Base-by-base conservation (phyloP, 495 filamentous ascomycete species). In the Cetradonia linearis region DNA sequence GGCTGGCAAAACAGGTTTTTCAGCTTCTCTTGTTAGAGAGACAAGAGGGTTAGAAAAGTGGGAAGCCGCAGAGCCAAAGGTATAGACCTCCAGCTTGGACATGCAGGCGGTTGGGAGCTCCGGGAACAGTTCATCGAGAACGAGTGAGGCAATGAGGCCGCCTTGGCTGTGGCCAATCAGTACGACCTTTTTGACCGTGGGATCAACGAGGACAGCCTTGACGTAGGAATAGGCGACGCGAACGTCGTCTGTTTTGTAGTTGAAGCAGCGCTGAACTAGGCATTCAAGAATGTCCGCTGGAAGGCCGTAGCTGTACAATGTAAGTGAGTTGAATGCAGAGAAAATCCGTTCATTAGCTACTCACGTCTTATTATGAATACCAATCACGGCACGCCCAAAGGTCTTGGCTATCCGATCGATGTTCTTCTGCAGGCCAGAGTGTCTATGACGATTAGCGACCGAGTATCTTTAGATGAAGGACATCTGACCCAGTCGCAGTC, bases 81-180 rank as follows among this genome's bases (percentile, higher is more conserved):
- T 93, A 70, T 92, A 93, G 14, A 93, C 81, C 67, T 94, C 90
- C 16, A 68, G 37, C 28, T 63, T 64, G 14, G 63, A 58, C 48
- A 60, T 63, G 9, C 28, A 34, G 23, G 36, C 47, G 6, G 54
- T 13, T n/a, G 87, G 84, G 0, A 93, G 68, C 65, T 92, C 88
- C 64, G 84, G 81, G 9, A 92, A 76, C 10, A 95, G 78, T 81
- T 85, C 87, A 74, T 95, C 90, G 2, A 92, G 67, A 13, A 89
- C 82, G 56, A 91, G 70, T 1, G 83, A 78, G 6, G 84, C 81
- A 69, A 91, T 84, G 60, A 94, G 88, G 18, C 81, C 90, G 2
- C 90, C 90, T 69, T 94, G 89, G 23, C 83, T 88, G 69, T 95
- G 90, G 34, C 88, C 75, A 49, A 94, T 80, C 27, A 94, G 77